Evolutionary conservation across 2,329 filamentous ascomycete species (phyloP).

Genomic region (Cercospora sp.): DNA sequence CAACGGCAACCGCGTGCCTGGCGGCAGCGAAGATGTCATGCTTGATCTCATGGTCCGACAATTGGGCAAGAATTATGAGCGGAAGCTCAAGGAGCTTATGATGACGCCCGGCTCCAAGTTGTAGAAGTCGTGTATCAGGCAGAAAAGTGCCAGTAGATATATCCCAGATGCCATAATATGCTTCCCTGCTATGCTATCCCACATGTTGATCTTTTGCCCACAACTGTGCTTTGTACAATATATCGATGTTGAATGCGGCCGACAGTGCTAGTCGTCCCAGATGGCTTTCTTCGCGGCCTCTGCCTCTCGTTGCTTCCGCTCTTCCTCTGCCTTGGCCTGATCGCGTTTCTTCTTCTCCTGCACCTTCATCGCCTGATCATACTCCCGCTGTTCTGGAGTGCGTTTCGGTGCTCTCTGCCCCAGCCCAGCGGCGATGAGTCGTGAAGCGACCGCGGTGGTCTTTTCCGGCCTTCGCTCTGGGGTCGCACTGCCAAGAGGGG

Average conservation of each 20-base stretch:
- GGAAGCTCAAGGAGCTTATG: slow-evolving; percentile 57
- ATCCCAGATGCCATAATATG: background rate
- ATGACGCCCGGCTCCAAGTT: slow-evolving; percentile 29
- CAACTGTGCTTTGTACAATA: background rate
- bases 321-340: slow-evolving; percentile 68
- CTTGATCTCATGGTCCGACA: slow-evolving; percentile 69
- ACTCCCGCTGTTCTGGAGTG: slow-evolving; percentile 86
- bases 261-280: slow-evolving; percentile 66
- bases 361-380: slow-evolving; percentile 78
- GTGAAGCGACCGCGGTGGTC: slow-evolving; percentile 84
- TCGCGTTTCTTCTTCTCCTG: slow-evolving; percentile 79
- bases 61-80: slow-evolving; percentile 67
- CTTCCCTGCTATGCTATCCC: background rate
- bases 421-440: slow-evolving; percentile 86
- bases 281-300: slow-evolving; percentile 79
- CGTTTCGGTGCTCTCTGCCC: slow-evolving; percentile 77
- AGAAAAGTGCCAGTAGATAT: background rate
- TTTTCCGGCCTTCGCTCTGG: slow-evolving; percentile 68
- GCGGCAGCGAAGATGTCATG: slow-evolving; percentile 72
- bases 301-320: slow-evolving; percentile 61
- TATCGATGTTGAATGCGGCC: background rate
- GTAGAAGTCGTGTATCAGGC: slow-evolving; percentile 1
- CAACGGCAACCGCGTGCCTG: slow-evolving; percentile 43
- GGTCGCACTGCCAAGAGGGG: background rate
- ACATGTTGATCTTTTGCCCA: background rate